Evolutionary conservation across 345 rosid genomes (phyloP).

Genomic region (Salix udensis): DNA sequence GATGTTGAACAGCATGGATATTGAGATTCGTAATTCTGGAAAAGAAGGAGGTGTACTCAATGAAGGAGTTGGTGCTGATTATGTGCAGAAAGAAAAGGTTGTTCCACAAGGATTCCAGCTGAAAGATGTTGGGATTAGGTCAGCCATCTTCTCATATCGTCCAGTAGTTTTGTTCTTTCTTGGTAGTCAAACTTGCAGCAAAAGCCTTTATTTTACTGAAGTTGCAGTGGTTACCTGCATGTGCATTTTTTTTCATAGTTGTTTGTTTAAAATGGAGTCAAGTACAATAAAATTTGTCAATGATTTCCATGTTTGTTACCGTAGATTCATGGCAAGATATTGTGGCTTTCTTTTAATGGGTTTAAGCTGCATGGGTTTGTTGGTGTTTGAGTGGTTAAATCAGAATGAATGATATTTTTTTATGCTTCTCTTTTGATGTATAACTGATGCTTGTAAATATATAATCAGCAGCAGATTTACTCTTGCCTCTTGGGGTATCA

Average conservation of each 20-base stretch:
- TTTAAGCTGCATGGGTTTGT: neutral
- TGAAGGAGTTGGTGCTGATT: slow-evolving; percentile 95
- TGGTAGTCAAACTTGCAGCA: neutral
- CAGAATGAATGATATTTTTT: neutral
- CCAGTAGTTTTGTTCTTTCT: neutral
- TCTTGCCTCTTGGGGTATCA: neutral
- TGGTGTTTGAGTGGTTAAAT: neutral
- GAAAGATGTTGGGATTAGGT: slow-evolving; percentile 59
- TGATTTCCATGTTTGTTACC: neutral
- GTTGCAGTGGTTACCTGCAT: neutral
- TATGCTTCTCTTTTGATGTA: neutral
- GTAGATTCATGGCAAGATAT: neutral
- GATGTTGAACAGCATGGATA: slow-evolving; percentile 42
- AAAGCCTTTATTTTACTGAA: neutral
- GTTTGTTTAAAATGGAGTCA: neutral
- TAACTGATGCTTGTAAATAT: neutral
- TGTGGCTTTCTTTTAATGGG: neutral
- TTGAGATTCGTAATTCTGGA: slow-evolving; percentile 77
- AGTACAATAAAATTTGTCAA: neutral
- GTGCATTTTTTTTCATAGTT: neutral
- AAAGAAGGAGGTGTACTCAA: slow-evolving; percentile 72
- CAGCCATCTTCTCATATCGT: slow-evolving; percentile 21
- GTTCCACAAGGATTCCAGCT: slow-evolving; percentile 62
- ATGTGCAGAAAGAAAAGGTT: slow-evolving; percentile 92
- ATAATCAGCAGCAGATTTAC: neutral